These are phyloP conservation scores for Saturnispora bothae DNA, from an alignment of 805 yeast species.

Conservation along the genomic window DNA sequence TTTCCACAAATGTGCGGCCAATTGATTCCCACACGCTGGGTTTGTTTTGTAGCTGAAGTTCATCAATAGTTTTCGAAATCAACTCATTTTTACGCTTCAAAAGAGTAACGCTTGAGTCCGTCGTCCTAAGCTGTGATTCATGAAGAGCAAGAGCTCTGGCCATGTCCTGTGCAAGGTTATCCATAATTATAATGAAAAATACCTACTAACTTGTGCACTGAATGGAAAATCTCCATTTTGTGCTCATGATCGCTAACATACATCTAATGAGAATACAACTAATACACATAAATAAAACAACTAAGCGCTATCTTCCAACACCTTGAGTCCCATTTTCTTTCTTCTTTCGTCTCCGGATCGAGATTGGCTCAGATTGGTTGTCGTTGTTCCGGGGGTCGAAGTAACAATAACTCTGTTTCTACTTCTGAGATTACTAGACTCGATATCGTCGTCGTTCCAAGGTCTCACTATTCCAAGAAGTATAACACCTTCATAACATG, in stretches of 20 bases:
- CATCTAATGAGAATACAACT: too few species aligned
- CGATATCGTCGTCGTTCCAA: constrained; percentile 60
- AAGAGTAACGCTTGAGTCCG: constrained; percentile 32
- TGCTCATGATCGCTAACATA: too few species aligned
- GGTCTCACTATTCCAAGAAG: constrained; percentile 43
- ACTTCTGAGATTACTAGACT: constrained; percentile 63
- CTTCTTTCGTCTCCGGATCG: constrained; percentile 60
- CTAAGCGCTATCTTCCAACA: constrained; percentile 43
- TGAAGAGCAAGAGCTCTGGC: constrained; percentile 5
- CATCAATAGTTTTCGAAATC: constrained; percentile 45
- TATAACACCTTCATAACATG: constrained; percentile 29
- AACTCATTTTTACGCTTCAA: constrained; percentile 41
- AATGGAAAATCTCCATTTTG: too few species aligned
- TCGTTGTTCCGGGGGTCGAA: constrained; percentile 1
- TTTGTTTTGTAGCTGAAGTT: constrained; percentile 36
- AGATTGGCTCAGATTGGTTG: constrained; percentile 12
- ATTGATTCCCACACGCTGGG: constrained; percentile 72
- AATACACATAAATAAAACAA: not conserved
- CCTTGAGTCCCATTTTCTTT: constrained; percentile 67
- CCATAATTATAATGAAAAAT: not conserved
- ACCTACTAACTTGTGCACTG: too few species aligned
- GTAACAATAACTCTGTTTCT: constrained; percentile 40
- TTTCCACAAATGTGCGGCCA: constrained; percentile 61
- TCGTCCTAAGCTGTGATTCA: constrained; percentile 7
- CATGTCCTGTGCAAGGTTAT: constrained; percentile 6